Conservation (phyloP, 1,284 basidiomycete species). For the Schizophyllum commune region DNA sequence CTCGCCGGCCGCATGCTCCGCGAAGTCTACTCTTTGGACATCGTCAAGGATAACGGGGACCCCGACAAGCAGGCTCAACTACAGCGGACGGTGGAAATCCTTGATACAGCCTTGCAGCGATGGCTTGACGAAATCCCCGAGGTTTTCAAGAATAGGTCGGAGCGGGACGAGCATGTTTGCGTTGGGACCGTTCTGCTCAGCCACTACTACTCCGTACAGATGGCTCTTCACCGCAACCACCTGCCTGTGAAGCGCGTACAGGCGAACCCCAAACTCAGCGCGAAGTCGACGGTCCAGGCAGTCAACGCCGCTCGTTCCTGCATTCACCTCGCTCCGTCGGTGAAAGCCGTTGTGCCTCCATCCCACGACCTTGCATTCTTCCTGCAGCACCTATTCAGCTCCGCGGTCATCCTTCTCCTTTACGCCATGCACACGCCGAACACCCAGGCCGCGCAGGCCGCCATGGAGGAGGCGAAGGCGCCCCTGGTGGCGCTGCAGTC, state of each 20-base stretch:
- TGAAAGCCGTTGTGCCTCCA: conserved; percentile 77
- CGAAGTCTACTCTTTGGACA: conserved; percentile 73
- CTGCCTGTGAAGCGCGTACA: conserved; percentile 68
- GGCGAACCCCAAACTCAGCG: conserved; percentile 27
- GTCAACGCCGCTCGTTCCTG: conserved; percentile 73
- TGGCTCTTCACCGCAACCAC: conserved; percentile 85
- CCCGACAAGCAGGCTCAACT: conserved; percentile 66
- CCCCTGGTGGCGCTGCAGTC: conserved; percentile 66
- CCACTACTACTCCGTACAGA: conserved; percentile 84
- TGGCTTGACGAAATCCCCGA: conserved; percentile 76
- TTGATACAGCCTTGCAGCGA: conserved; percentile 68
- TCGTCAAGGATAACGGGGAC: conserved; percentile 65
- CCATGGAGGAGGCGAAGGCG: conserved; percentile 77
- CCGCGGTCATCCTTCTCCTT: conserved; percentile 79
- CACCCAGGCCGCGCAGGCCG: conserved; percentile 54
- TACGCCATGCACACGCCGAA: conserved; percentile 83
- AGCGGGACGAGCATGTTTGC: conserved; percentile 71
- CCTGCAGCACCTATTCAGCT: conserved; percentile 87
- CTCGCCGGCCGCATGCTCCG: conserved; percentile 78
- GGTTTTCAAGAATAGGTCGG: conserved; percentile 63
- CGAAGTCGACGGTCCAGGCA: conserved; percentile 69
- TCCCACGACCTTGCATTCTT: conserved; percentile 88
- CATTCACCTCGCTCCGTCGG: conserved; percentile 78
- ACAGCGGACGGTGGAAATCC: conserved; percentile 64
- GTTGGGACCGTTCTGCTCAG: conserved; percentile 86